Base-by-base conservation (phyloP, 768 basidiomycete species). In the Lanmaoa pseudosensibilis region DNA sequence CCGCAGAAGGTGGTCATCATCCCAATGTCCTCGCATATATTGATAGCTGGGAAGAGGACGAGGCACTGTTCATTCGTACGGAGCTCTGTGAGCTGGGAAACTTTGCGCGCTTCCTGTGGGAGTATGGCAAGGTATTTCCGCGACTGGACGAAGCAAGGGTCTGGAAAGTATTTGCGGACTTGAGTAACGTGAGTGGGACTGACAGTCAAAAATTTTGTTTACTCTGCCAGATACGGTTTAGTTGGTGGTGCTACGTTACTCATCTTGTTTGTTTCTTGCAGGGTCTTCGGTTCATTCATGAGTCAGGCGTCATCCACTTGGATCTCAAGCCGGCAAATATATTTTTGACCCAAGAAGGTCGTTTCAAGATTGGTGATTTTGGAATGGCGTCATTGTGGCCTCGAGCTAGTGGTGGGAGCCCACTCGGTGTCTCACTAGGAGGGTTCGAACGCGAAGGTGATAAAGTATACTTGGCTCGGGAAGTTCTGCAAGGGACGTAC, bases 281-380 rank as follows among this genome's bases (percentile, higher is more conserved):
- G 86, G 96, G 95, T 59, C 77, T 98, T 57, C 78, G 79, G 56
- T 95, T 97, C 75, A 90, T 99, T 55, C 97, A 99, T 73, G 80
- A 83, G 63, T 83, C 87, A 43, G 87, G 88, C 53, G 85, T 97
- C 55, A 88, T 98, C 48, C 97, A 99, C 75, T 82, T 99, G 52
- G 97, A 99, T 75, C 75, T 99, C 61, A 99, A 99, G 76, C 97
- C 97, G 13, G 93, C 93, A 41, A 99, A 99, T 70, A 87, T 99
- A 49, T 94, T 99, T 69, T 80, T 99, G 64, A 94, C 92, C 11
- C 78, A 79, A 9, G 82, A 86, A 41, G 97, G 97, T 2, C 83
- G 88, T 44, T 88, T 99, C 76, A 94, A 93, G 77, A 94, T 99
- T 70, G 96, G 96, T 9, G 97, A 99, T 72, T 98, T 98, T 76